Percentiles rank a stretch among this genome's conserved stretches.
These are phyloP conservation scores for Colletotrichum tanaceti DNA, from an alignment of 2,329 filamentous ascomycete genomes.

Conservation along the genomic window DNA sequence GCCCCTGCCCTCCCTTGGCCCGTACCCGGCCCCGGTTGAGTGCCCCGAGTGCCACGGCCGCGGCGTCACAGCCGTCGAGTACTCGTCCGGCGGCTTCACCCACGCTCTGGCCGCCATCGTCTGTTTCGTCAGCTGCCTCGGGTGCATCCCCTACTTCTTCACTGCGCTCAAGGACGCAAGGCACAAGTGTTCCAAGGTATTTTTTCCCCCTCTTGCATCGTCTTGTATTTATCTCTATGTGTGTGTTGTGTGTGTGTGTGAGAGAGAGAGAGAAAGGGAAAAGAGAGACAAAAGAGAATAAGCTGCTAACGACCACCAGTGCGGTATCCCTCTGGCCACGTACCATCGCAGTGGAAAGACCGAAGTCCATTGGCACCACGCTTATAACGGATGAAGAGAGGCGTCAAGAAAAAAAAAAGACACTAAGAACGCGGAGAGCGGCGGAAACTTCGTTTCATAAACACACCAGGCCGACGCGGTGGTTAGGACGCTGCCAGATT, in stretches of 20 bases:
- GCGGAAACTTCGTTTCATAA: background rate
- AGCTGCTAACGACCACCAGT: slow-evolving; percentile 39
- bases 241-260: too few relatives aligned
- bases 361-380: slow-evolving; percentile 42
- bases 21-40: slow-evolving; percentile 41
- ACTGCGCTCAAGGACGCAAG: slow-evolving; percentile 42
- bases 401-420: background rate
- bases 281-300: background rate
- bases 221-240: too few relatives aligned
- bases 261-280: too few relatives aligned
- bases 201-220: background rate
- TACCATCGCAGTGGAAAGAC: slow-evolving; percentile 45
- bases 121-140: slow-evolving; percentile 43
- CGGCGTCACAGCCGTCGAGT: slow-evolving; percentile 42
- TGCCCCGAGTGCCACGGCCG: slow-evolving; percentile 44
- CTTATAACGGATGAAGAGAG: slow-evolving; percentile 4
- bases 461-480: background rate
- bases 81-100: slow-evolving; percentile 43
- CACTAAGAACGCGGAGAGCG: background rate
- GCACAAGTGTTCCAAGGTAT: slow-evolving; percentile 43
- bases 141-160: slow-evolving; percentile 44
- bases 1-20: slow-evolving; percentile 41
- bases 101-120: slow-evolving; percentile 42
- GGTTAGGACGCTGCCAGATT: too few relatives aligned
- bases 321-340: slow-evolving; percentile 43